Percentiles rank a stretch among this genome's conserved stretches.
Evolutionary conservation across 2,329 filamentous ascomycete genomes (phyloP).

Genomic region (Fusarium tricinctum): DNA sequence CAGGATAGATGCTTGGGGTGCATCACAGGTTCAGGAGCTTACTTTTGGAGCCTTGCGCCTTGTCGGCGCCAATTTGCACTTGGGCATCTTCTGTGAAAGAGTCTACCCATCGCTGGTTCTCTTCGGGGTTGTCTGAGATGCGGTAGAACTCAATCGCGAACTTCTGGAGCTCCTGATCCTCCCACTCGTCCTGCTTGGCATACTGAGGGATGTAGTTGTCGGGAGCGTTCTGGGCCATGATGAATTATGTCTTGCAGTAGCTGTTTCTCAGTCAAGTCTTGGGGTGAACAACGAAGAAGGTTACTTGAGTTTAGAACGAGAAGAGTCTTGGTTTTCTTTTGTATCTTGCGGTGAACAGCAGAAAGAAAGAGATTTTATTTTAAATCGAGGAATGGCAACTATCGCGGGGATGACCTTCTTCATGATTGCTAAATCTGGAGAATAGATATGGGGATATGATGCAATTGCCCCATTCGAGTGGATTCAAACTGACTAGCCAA

Average conservation of each 20-base stretch:
- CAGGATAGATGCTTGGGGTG: slow-evolving; percentile 9
- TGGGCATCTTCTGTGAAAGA: slow-evolving; percentile 60
- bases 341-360: not conserved
- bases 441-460: slow-evolving; percentile 39
- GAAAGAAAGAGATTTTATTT: not conserved
- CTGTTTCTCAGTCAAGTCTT: not conserved
- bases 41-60: slow-evolving; percentile 56
- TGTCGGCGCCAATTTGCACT: slow-evolving; percentile 59
- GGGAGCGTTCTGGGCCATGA: slow-evolving; percentile 39
- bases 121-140: slow-evolving; percentile 59
- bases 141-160: slow-evolving; percentile 62
- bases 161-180: slow-evolving; percentile 52
- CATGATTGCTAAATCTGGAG: slow-evolving; percentile 19
- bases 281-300: not conserved
- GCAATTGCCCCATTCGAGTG: slow-evolving; percentile 36
- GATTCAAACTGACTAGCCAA: slow-evolving; percentile 35
- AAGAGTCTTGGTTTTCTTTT: not conserved
- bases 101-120: slow-evolving; percentile 60
- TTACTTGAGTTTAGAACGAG: not conserved
- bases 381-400: not conserved
- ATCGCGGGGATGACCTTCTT: not conserved
- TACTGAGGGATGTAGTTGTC: slow-evolving; percentile 53
- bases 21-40: slow-evolving; percentile 17
- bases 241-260: not conserved
- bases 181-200: slow-evolving; percentile 49